Evolutionary conservation across 1,139 yeast genomes (phyloP), one percentile per base, ranked within the genome.

Genomic region (Yamadazyma dendronema): DNA sequence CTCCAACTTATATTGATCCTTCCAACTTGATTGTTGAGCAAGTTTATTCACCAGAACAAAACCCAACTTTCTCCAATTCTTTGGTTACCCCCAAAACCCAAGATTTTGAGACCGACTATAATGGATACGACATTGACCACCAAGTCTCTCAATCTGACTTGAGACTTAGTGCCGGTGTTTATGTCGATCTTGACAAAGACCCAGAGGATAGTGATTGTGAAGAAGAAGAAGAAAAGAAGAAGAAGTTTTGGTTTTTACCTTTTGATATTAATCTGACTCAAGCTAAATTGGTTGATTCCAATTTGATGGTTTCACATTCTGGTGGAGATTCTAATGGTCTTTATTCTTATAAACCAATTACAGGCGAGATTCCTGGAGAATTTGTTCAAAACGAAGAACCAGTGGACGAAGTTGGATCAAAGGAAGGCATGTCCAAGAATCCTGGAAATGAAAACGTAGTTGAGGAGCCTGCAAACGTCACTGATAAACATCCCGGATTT

Each of bases 241-340:
- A 47, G 35, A 47, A 45, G 35, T 44, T 47, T 14, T 48, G 51
- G 52, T 48, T 46, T 25, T 36, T 46, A 23, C 52, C 50, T 5
- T 44, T 47, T 26, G 38, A 39, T 28, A 28, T 37, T 27, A 30
- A 38, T n/a, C 39, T 35, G 11, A 22, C 33, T 15, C 39, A 36
- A 12, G 17, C 31, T 17, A 27, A 41, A 34, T 40, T 35, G 15
- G 41, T 47, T 25, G 42, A 43, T 26, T 34, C 50, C 21, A 34
- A 42, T 29, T 37, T 39, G 31, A 36, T 46, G 6, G 31, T 44
- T 17, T 42, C 50, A 3, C 29, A 38, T 11, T 39, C 41, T 13
- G 34, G 31, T 13, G 28, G 34, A 11, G 36, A 32, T 8, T 22
- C 37, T 9, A 43, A 44, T 9, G 48, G 49, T 9, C 36, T 47